phyloP scores from a whole-genome alignment of 495 filamentous ascomycete species.

The Aspergillus hancockii region DNA sequence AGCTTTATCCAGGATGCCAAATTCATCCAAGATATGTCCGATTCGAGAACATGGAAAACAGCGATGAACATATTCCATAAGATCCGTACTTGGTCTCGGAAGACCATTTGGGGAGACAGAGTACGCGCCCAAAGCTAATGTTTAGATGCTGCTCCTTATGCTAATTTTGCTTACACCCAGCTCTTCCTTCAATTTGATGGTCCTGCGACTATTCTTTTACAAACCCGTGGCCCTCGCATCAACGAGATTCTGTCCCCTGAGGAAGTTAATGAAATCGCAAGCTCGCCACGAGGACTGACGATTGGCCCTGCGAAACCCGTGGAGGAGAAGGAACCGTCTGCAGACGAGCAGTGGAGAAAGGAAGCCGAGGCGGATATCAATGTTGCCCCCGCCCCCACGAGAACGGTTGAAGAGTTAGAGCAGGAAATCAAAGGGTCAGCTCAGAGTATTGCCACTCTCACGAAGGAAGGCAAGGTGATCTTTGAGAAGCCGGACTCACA shows the following conservation, averaged over 20 bases:
- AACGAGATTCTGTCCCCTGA: constrained; percentile 71
- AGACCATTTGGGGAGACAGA: constrained; percentile 91
- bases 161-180: constrained; percentile 31
- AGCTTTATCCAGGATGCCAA: constrained; percentile 59
- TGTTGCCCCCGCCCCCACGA: constrained; percentile 28
- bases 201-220: constrained; percentile 79
- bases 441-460: constrained; percentile 58
- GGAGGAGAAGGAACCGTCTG: constrained; percentile 16
- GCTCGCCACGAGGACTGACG: constrained; percentile 55
- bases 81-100: constrained; percentile 70
- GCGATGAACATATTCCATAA: constrained; percentile 60
- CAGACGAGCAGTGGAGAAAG: constrained; percentile 20
- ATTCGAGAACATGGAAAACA: constrained; percentile 68
- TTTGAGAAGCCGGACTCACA: constrained; percentile 57
- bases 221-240: constrained; percentile 74
- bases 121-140: constrained; percentile 37
- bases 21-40: constrained; percentile 69
- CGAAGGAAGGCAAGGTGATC: constrained; percentile 66
- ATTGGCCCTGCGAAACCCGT: constrained; percentile 54
- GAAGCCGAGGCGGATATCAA: constrained; percentile 24
- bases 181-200: constrained; percentile 89
- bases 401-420: constrained; percentile 34
- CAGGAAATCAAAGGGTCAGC: constrained; percentile 38
- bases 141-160: background rate
- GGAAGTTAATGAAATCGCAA: constrained; percentile 86